These are phyloP conservation scores for Serendipita sp. DNA, from an alignment of 768 basidiomycete genomes.

Conservation along the genomic window DNA sequence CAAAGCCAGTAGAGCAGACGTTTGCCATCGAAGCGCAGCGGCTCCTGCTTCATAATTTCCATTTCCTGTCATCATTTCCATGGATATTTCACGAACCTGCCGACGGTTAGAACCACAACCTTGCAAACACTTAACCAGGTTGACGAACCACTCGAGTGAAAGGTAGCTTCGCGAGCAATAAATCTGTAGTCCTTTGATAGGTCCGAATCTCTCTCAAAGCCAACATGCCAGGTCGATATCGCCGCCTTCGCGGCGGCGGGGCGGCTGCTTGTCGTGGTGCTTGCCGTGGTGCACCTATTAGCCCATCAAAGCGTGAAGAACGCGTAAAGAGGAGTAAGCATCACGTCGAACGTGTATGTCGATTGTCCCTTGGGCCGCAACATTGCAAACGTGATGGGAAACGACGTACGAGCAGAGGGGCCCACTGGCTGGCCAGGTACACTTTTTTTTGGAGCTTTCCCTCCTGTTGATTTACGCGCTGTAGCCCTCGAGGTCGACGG, in stretches of 20 bases:
- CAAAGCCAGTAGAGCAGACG: conserved; percentile 78
- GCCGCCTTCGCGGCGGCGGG: background rate
- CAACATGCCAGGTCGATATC: conserved; percentile 83
- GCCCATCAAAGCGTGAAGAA: background rate
- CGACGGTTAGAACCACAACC: background rate
- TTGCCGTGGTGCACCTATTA: background rate
- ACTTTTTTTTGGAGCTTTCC: conserved; percentile 31
- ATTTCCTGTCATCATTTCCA: conserved; percentile 74
- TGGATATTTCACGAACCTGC: conserved; percentile 89
- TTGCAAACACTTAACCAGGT: background rate
- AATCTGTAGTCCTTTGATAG: conserved; percentile 86
- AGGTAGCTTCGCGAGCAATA: conserved; percentile 74
- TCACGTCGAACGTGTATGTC: conserved; percentile 8
- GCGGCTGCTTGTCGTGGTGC: background rate
- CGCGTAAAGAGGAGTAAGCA: background rate
- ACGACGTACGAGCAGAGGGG: background rate
- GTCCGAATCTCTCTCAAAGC: conserved; percentile 86
- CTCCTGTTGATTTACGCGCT: conserved; percentile 77
- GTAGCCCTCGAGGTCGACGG: conserved; percentile 24
- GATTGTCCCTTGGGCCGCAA: conserved; percentile 5
- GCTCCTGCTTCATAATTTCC: conserved; percentile 41
- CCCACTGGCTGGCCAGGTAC: background rate
- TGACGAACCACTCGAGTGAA: conserved; percentile 77
- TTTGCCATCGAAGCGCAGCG: conserved; percentile 79
- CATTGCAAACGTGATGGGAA: background rate